Base-by-base conservation (phyloP, 371 early-diverging fungal species). In the Batkoa obscura region DNA sequence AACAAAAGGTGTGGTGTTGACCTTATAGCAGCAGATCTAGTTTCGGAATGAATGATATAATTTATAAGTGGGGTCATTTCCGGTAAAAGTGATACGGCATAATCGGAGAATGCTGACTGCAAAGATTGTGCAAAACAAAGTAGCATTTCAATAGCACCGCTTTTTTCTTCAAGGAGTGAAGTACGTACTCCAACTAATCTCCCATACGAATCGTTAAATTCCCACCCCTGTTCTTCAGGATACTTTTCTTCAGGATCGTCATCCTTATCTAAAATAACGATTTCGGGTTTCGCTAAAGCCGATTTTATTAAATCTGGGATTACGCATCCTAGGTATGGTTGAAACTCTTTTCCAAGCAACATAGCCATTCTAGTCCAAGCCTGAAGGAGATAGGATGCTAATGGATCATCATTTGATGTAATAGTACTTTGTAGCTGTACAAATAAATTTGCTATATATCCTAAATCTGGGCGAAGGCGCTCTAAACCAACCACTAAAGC, bases 341-440 rank as follows among this genome's bases (percentile, higher is more conserved):
- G 78, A 75, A 98, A 98, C 56, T 95, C 93, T 23, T 74, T 73
- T 3, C 85, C 92, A 65, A 98, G 78, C 35, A 94, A 84, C 70
- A 84, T 87, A 77, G 95, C 94, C 64, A 96, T 72, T 57, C 98
- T 81, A 37, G 94, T 93, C 98, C 98, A 98, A 35, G 89, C 84
- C 50, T 88, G 80, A 61, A 91, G 74, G 57, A 98, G 72, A 68
- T 93, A 98, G 8, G 88, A 82, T 46, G 79, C 75, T 63, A 86
- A 88, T 15, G 91, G 84, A 66, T 96, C 95, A 66, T 94, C 94
- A 30, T 81, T 61, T 48, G 94, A 94, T 10, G 79, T 78, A 43
- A 81, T 80, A 23, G 73, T 58, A 58, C 72, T 76, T 74, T 97
- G 98, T 37, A 80, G 83, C 53, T 75, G 73, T 12, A 80, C 76